These are phyloP conservation scores for Tilletia indica DNA, from an alignment of 1,284 basidiomycete species.

Conservation along the genomic window DNA sequence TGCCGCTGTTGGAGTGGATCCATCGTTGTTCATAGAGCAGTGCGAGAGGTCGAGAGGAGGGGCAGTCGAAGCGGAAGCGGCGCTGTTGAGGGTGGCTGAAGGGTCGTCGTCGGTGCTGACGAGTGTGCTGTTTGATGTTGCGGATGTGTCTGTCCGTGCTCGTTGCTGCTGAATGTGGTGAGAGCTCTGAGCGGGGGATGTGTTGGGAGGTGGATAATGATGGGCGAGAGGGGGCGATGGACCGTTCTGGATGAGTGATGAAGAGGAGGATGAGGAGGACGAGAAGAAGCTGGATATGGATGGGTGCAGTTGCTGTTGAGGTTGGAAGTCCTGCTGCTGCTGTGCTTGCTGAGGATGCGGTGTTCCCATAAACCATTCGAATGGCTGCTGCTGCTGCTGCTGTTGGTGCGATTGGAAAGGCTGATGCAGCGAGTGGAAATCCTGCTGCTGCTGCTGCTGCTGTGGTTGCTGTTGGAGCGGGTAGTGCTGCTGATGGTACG, in stretches of 20 bases:
- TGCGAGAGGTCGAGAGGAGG: neutral
- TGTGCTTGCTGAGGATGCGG: neutral
- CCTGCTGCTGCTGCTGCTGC: slow-evolving; percentile 2
- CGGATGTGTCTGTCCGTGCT: neutral
- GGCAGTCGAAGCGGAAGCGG: neutral
- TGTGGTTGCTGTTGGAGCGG: neutral
- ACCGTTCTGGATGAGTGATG: too few relatives aligned
- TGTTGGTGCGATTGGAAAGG: neutral
- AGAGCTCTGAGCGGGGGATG: neutral
- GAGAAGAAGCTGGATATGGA: slow-evolving; percentile 4
- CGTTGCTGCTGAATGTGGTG: too few relatives aligned
- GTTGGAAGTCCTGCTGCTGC: neutral
- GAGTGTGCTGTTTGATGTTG: neutral
- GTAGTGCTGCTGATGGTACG: neutral
- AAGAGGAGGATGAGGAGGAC: neutral
- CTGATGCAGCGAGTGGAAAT: neutral
- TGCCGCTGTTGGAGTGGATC: neutral
- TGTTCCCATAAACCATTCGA: neutral
- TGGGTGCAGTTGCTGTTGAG: neutral
- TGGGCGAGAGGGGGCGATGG: neutral
- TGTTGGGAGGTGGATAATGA: neutral
- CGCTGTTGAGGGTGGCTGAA: neutral
- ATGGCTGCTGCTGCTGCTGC: neutral
- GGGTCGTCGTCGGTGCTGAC: neutral
- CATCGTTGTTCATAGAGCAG: neutral